Conservation (phyloP, 257 asterid species). For the Gardenia jasminoides region DNA sequence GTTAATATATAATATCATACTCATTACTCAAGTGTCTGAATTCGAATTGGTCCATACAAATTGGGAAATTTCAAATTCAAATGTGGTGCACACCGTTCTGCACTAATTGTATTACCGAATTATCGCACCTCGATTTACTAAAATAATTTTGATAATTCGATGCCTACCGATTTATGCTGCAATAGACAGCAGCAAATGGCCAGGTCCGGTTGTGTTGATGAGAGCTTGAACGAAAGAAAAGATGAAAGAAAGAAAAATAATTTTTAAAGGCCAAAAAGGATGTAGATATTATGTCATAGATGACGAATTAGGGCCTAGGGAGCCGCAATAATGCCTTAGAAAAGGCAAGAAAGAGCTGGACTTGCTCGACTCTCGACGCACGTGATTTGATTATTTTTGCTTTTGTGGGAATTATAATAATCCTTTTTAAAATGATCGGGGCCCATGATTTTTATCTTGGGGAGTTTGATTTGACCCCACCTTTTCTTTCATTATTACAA, state of each 20-base stretch:
- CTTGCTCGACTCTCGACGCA: slow-evolving; percentile 1
- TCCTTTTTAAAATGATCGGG: not conserved
- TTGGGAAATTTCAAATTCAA: too few species aligned
- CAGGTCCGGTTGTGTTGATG: not conserved
- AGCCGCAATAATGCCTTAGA: slow-evolving; percentile 10
- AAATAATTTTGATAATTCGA: too few species aligned
- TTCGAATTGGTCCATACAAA: too few species aligned
- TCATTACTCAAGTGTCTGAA: too few species aligned
- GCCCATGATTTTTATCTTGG: not conserved
- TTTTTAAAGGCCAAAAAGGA: too few species aligned
- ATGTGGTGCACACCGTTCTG: too few species aligned
- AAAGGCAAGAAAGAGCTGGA: slow-evolving; percentile 4
- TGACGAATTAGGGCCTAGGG: slow-evolving; percentile 18
- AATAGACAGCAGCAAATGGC: not conserved
- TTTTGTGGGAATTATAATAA: not conserved
- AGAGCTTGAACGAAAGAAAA: not conserved
- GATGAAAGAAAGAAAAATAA: not conserved
- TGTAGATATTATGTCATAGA: slow-evolving; percentile 14
- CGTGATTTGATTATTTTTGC: not conserved
- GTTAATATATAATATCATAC: too few species aligned
- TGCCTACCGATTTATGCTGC: not conserved
- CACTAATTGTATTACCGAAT: too few species aligned
- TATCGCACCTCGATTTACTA: too few species aligned
- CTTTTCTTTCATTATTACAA: not conserved
- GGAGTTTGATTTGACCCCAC: not conserved